Conservation (phyloP, 331 rosid genomes). For the Rhamnella rubrinervis region DNA sequence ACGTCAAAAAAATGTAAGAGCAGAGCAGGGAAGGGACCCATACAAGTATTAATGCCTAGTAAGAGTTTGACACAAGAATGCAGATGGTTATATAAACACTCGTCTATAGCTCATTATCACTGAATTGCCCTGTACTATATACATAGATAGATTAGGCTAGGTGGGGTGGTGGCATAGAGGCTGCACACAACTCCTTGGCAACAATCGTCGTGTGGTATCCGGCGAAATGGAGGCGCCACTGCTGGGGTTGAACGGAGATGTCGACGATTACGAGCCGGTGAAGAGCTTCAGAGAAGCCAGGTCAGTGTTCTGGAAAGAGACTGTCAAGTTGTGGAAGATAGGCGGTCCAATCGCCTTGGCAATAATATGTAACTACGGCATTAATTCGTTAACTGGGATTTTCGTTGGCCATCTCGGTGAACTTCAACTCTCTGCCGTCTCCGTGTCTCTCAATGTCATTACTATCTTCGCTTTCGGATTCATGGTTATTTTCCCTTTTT, state of each 20-base stretch:
- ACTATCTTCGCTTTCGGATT: slow-evolving; percentile 71
- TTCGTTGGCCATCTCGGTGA: slow-evolving; percentile 76
- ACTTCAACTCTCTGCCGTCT: slow-evolving; percentile 64
- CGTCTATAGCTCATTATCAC: too few relatives aligned
- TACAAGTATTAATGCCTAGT: too few relatives aligned
- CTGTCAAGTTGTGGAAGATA: slow-evolving; percentile 54
- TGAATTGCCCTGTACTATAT: too few relatives aligned
- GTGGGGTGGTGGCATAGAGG: too few relatives aligned
- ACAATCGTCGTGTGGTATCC: not conserved
- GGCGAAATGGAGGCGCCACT: slow-evolving; percentile 35
- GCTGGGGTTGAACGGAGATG: slow-evolving; percentile 17
- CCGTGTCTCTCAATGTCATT: slow-evolving; percentile 61
- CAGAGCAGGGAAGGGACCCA: too few relatives aligned
- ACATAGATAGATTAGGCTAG: too few relatives aligned
- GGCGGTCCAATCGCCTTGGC: slow-evolving; percentile 52
- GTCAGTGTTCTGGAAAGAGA: slow-evolving; percentile 47
- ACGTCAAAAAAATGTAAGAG: too few relatives aligned
- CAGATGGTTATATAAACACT: too few relatives aligned
- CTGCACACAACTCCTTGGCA: too few relatives aligned
- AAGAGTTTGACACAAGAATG: too few relatives aligned
- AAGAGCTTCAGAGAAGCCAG: slow-evolving; percentile 20
- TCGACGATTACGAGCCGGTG: slow-evolving; percentile 44
- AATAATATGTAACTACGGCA: slow-evolving; percentile 47
- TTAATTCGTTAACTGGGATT: slow-evolving; percentile 55
- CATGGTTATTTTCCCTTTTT: slow-evolving; percentile 40